phyloP scores from a whole-genome alignment of 768 basidiomycete species.

The Leccinum arenicola region DNA sequence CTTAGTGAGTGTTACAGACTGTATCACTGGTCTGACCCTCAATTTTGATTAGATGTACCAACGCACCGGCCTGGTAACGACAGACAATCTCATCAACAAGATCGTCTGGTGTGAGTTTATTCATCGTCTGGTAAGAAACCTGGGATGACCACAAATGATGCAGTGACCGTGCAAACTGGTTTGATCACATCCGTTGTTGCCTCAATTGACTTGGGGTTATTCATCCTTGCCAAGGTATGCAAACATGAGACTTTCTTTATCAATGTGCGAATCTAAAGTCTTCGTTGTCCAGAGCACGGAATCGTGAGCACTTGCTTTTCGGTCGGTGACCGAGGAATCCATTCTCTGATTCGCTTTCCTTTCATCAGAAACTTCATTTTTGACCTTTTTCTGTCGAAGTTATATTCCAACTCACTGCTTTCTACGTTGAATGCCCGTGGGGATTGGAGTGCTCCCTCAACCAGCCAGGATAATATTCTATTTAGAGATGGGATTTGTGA shows the following conservation, averaged over 20 bases:
- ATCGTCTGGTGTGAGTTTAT: slow-evolving; percentile 38
- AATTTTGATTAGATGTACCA: slow-evolving; percentile 31
- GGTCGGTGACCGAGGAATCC: neutral
- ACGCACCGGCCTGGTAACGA: slow-evolving; percentile 41
- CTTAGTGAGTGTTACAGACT: slow-evolving; percentile 30
- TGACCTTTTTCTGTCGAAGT: slow-evolving; percentile 26
- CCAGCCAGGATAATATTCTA: slow-evolving; percentile 5
- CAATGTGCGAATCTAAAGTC: neutral
- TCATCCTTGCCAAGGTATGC: slow-evolving; percentile 19
- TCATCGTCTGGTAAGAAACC: neutral
- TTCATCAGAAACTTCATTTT: slow-evolving; percentile 16
- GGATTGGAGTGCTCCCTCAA: slow-evolving; percentile 16
- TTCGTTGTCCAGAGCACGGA: slow-evolving; percentile 1
- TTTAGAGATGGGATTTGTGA: neutral
- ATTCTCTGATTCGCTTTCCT: neutral
- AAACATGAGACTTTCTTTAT: neutral
- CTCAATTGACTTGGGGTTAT: slow-evolving; percentile 24
- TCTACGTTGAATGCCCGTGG: slow-evolving; percentile 23
- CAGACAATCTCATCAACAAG: slow-evolving; percentile 37
- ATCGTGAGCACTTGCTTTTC: slow-evolving; percentile 1
- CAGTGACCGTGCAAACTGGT: slow-evolving; percentile 34
- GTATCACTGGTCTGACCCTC: neutral
- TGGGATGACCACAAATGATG: neutral
- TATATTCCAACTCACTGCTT: slow-evolving; percentile 25
- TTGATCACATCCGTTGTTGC: slow-evolving; percentile 13